Base-by-base conservation (phyloP, 768 basidiomycete genomes). In the Coprinopsis marcescibilis region DNA sequence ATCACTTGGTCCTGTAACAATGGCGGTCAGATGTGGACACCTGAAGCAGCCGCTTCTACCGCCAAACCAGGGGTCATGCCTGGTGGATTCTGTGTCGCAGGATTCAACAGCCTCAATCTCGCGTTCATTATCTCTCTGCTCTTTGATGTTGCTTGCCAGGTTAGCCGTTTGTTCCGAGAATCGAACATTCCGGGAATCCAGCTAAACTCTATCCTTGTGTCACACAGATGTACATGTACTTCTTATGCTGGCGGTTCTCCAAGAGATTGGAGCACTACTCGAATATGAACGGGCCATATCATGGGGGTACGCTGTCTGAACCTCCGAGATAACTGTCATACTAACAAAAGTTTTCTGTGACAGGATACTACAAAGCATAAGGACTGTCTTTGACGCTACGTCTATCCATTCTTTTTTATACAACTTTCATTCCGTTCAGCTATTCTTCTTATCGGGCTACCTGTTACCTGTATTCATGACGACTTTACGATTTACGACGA, bases 1-100 rank as follows among this genome's bases (percentile, higher is more conserved):
- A 81, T 86, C 52, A 55, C 67, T 27, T 86, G 84, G 83, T 82
- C 84, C 64, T 86, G 84, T 60, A 69, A 75, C 55, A 78, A 87
- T 52, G 85, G 83, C 14, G 81, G 83, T 3, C 76, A 81, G 55
- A 67, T 81, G 14, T 83, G 78, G 78, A 64, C 71, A 5, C 65
- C 62, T 39, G 67, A 74, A 17, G 68, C 61, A 43, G 67, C 60
- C 12, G 64, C 72, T 30, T 71, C 68, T 50, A 66, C 70, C 55
- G 61, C 60, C 40, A 61, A 83, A 52, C 80, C 82, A 21, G 67
- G 70, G 20, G 60, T 72, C 25, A 61, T 84, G 54, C 82, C 83
- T 20, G 64, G 63, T 48, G 73, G 65, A 21, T 77, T 86, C 55
- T 86, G 84, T 62, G 58, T 68, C 34, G 56, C 73, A 46, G 83